Percentiles rank a stretch among this genome's conserved stretches.
These are phyloP conservation scores for Pichia scutulata DNA, from an alignment of 805 yeast species.

Conservation along the genomic window DNA sequence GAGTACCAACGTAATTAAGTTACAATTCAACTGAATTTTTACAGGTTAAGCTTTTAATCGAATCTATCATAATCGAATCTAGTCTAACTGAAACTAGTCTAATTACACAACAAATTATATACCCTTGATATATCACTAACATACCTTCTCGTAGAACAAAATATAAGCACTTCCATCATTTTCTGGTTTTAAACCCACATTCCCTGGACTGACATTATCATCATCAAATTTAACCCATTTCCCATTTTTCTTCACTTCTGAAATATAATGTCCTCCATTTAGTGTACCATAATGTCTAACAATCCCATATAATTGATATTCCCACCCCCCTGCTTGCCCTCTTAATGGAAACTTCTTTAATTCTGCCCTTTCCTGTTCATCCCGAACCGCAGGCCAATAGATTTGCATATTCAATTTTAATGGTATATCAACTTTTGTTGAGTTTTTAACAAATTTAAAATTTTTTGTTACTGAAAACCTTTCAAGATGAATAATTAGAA, in stretches of 20 bases:
- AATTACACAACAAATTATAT: no score
- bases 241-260: slow-evolving; percentile 6
- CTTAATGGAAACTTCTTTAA: slow-evolving; percentile 49
- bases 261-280: slow-evolving; percentile 76
- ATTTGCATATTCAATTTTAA: slow-evolving; percentile 44
- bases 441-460: slow-evolving; percentile 47
- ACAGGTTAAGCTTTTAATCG: no score
- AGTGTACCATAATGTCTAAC: slow-evolving; percentile 80
- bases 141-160: slow-evolving; percentile 6
- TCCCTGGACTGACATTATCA: slow-evolving; percentile 1
- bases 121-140: no score
- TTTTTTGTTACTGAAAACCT: slow-evolving; percentile 46
- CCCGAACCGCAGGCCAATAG: slow-evolving; percentile 57
- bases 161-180: slow-evolving; percentile 11
- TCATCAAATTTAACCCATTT: slow-evolving; percentile 12
- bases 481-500: slow-evolving; percentile 77
- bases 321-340: slow-evolving; percentile 62
- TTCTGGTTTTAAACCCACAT: slow-evolving; percentile 1
- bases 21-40: no score
- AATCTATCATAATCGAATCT: neutral
- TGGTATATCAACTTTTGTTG: slow-evolving; percentile 64
- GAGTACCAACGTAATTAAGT: no score
- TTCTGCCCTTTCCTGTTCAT: slow-evolving; percentile 36
- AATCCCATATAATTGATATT: slow-evolving; percentile 70
- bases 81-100: no score